Evolutionary conservation across 345 rosid species (phyloP).

Genomic region (Boechera stricta): DNA sequence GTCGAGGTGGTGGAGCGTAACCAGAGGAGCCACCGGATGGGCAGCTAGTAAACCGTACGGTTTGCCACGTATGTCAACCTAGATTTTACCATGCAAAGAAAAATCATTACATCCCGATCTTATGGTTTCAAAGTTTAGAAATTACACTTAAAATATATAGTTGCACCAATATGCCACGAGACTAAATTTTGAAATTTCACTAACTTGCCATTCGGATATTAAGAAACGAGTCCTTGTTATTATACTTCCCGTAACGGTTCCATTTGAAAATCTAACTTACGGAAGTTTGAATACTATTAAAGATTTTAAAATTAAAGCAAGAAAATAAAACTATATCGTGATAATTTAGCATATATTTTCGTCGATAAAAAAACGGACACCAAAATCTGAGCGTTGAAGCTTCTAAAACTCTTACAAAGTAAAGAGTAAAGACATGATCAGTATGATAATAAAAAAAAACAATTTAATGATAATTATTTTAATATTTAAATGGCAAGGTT

Average conservation of each 20-base stretch:
- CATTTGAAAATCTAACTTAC: not conserved
- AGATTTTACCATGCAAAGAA: conserved; percentile 16
- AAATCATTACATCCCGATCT: conserved; percentile 3
- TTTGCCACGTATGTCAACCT: conserved; percentile 82
- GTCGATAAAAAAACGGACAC: not conserved
- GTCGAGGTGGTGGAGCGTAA: conserved; percentile 88
- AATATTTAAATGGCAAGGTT: not conserved
- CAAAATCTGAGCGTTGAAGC: not conserved
- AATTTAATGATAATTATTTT: not conserved
- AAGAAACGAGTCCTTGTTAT: not conserved
- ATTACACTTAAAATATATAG: not conserved
- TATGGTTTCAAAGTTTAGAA: not conserved
- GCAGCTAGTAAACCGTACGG: conserved; percentile 83
- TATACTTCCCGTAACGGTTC: not conserved
- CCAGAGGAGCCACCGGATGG: conserved; percentile 86
- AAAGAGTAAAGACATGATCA: too few relatives aligned
- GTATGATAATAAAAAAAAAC: too few relatives aligned
- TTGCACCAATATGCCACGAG: not conserved
- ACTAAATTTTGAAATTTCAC: not conserved
- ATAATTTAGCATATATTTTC: not conserved
- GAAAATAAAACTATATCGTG: not conserved
- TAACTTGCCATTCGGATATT: not conserved
- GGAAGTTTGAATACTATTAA: not conserved
- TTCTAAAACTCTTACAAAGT: not conserved
- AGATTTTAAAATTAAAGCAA: not conserved